Base-by-base conservation (phyloP, 176 grass and related monocot genomes). In the Raddia distichophylla region DNA sequence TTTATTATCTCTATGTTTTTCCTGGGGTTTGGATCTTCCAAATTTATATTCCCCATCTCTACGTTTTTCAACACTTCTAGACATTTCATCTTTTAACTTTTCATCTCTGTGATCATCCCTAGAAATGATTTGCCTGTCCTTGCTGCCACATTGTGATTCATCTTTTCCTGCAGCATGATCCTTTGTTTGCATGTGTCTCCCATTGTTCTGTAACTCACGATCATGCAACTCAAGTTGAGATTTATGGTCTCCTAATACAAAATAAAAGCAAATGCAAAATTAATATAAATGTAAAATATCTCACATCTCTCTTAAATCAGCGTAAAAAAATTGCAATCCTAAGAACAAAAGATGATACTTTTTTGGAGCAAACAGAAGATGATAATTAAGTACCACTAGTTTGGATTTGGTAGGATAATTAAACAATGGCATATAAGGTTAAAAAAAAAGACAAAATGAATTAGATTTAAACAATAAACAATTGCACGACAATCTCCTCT, bases 141-240 rank as follows among this genome's bases (percentile, higher is more conserved):
- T 85, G 27, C 5, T 60, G 32, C 43, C 55, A 1, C 58, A 52
- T 65, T 60, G 48, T 20, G 20, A 73, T 81, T 86, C 80, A 77
- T 86, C 61, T 84, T 80, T 90, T 42, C 40, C 88, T 65, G 15
- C 83, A 61, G 66, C 72, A 16, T 22, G 48, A 17, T 82, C 67
- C 80, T 75, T 73, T 35, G 70, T 62, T 62, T 60, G 67, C 68
- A n/a, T 58, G 7, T 64, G 72, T 74, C 63, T 77, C 63, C 54
- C 82, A 79, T 67, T 55, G 13, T 80, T 84, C 62, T 86, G 66
- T n/a, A 58, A 48, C 45, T 82, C 79, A 61, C n/a, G 40, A 60
- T 71, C 80, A 12, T n/a, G 50, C 7, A 90, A 82, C 40, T 78
- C 67, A 67, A 86, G 66, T 54, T 86, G 56, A 55, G 43, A 15